These are phyloP conservation scores for Asclepias syriaca DNA, from an alignment of 257 asterid species.

Conservation along the genomic window DNA sequence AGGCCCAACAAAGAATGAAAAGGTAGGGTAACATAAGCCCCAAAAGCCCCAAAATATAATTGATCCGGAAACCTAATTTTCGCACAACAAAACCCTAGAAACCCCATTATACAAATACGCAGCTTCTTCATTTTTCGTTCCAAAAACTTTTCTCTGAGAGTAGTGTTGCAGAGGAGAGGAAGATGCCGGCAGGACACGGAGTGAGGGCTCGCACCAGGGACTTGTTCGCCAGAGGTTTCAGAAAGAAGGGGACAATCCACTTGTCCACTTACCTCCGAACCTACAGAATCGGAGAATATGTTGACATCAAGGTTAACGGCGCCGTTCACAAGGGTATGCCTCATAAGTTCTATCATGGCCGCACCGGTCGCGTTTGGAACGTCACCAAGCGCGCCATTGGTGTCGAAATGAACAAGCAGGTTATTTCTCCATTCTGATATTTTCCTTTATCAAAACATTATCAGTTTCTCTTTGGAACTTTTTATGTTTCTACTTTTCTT, in stretches of 20 bases:
- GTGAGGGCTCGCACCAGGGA: conserved; percentile 33
- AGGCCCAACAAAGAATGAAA: background rate
- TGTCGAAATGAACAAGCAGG: conserved; percentile 50
- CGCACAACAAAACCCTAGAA: background rate
- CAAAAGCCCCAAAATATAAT: background rate
- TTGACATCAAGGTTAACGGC: conserved; percentile 45
- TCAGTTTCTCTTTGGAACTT: background rate
- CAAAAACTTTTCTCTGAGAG: background rate
- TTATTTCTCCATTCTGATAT: background rate
- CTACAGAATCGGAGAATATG: conserved; percentile 35
- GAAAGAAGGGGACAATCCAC: conserved; percentile 33
- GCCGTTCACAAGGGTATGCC: conserved; percentile 51
- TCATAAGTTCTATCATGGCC: conserved; percentile 40
- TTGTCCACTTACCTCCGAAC: conserved; percentile 30
- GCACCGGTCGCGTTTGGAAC: conserved; percentile 47
- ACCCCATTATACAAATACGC: background rate
- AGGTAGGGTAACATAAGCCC: background rate
- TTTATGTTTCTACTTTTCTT: background rate
- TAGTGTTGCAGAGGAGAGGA: background rate
- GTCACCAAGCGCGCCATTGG: conserved; percentile 45
- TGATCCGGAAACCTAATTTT: background rate
- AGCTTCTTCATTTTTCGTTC: background rate
- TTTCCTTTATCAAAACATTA: background rate
- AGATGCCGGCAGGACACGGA: conserved; percentile 54
- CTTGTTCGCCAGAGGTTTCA: conserved; percentile 31